phyloP scores from a whole-genome alignment of 805 yeast genomes.

The Candida golubevii region DNA sequence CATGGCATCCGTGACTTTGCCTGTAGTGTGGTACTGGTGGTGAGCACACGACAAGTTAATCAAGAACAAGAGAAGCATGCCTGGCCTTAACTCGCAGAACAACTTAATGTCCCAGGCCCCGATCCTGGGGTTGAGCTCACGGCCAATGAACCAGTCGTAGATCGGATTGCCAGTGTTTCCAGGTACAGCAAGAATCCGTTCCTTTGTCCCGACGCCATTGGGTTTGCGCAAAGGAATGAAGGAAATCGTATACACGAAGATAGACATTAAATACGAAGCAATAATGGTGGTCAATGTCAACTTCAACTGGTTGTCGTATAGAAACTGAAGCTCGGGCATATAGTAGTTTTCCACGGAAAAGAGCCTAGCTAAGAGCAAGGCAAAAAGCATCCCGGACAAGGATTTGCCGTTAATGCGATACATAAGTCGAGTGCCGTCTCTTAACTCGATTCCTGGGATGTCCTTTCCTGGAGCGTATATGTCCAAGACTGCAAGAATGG shows the following conservation, averaged over 20 bases:
- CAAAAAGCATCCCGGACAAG: conserved; percentile 39
- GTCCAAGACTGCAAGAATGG: conserved; percentile 59
- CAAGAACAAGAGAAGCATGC: conserved; percentile 79
- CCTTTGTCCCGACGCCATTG: conserved; percentile 55
- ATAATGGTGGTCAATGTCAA: conserved; percentile 59
- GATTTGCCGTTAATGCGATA: conserved; percentile 82
- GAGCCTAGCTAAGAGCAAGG: conserved; percentile 49
- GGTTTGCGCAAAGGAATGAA: conserved; percentile 51
- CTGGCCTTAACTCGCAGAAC: conserved; percentile 93
- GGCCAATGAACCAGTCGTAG: conserved; percentile 95
- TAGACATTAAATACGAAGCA: conserved; percentile 61
- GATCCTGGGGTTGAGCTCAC: conserved; percentile 89
- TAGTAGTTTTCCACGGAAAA: conserved; percentile 42
- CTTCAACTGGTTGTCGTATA: conserved; percentile 65
- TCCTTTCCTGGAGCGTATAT: conserved; percentile 60
- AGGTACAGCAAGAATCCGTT: conserved; percentile 73
- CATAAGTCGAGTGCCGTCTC: conserved; percentile 68
- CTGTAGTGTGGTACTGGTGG: conserved; percentile 63
- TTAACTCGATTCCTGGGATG: conserved; percentile 60
- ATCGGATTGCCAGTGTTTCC: conserved; percentile 76
- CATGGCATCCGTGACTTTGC: conserved; percentile 67
- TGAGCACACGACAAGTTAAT: conserved; percentile 78
- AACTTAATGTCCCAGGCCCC: conserved; percentile 84
- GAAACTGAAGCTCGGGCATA: conserved; percentile 75
- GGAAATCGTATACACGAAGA: conserved; percentile 62